Evolutionary conservation across 2,329 filamentous ascomycete genomes (phyloP), one percentile per base, ranked within the genome.

Genomic region (Colletotrichum orbiculare): DNA sequence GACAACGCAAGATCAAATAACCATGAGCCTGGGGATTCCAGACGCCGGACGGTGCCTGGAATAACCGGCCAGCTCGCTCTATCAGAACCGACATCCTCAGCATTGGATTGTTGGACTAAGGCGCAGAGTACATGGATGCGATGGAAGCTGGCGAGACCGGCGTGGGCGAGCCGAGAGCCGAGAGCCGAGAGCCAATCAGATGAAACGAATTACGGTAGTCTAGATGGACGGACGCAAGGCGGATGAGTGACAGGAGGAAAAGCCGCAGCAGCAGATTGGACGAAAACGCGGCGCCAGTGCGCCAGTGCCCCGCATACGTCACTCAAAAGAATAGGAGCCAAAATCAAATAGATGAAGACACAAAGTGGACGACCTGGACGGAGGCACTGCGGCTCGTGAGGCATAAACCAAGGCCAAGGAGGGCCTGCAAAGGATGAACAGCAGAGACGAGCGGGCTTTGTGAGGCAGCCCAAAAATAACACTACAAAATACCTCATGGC

Each of bases 101-200:
- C 75, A 74, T 84, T 87, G 83, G 85, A 82, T 81, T 78, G 78
- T 78, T 80, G 85, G 86, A 88, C 86, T 89, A 88, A 86, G 84
- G 81, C 82, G 82, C 82, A 77, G 85, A 87, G 84, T 82, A 89
- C 85, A 89, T 17, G 17, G 17, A 17, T 85, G 60, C 71, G 34
- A 54, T 64, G 48, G 13, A 49, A 49, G 55, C 25, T 34, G 34
- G 35, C 53, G 12, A 48, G 47, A 54, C 15, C 11, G 47, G 15
- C 53, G 17, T 34, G 11, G 4, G 12, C 13, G 15, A 43, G 42
- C 60, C 42, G 55, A 49, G 55, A 64, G 38, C 60, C 42, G 55
- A 49, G 55, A 64, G 38, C 55, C 2, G 48, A 25, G 17, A 48
- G 53, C 54, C 52, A 65, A 58, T 66, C 34, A 59, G 33, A 49